These are phyloP conservation scores for Porodaedalea pini DNA, from an alignment of 1,284 basidiomycete genomes.

Conservation along the genomic window DNA sequence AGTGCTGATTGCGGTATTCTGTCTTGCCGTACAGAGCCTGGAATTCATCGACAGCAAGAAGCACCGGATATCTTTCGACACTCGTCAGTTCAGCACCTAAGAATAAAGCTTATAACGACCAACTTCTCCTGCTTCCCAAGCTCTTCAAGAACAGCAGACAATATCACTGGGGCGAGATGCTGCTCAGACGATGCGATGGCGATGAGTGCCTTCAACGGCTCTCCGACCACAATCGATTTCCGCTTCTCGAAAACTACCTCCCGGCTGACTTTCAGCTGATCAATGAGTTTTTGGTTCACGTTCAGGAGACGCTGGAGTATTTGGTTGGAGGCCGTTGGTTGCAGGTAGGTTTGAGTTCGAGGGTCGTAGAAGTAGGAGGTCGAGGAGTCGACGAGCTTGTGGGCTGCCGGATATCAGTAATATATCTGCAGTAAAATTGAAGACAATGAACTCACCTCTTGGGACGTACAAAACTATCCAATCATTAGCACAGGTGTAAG, in stretches of 20 bases:
- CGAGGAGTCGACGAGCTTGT: slow-evolving; percentile 76
- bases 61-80: slow-evolving; percentile 56
- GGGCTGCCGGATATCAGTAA: slow-evolving; percentile 40
- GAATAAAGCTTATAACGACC: slow-evolving; percentile 25
- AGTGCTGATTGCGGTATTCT: slow-evolving; percentile 78
- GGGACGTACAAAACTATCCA: slow-evolving; percentile 94
- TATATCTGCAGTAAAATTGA: neutral
- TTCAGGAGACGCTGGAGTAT: slow-evolving; percentile 55
- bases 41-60: slow-evolving; percentile 85
- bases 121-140: slow-evolving; percentile 68
- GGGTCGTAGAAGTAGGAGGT: slow-evolving; percentile 74
- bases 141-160: slow-evolving; percentile 63
- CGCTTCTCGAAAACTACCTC: slow-evolving; percentile 46
- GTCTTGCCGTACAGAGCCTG: slow-evolving; percentile 77
- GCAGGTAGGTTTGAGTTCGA: slow-evolving; percentile 74
- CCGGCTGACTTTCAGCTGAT: slow-evolving; percentile 37
- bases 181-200: slow-evolving; percentile 55
- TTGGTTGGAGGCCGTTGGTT: slow-evolving; percentile 63
- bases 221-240: slow-evolving; percentile 45
- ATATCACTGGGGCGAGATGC: slow-evolving; percentile 54
- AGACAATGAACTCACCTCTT: slow-evolving; percentile 45
- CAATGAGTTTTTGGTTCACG: slow-evolving; percentile 48
- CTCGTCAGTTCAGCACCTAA: slow-evolving; percentile 4
- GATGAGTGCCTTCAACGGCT: slow-evolving; percentile 55
- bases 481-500: slow-evolving; percentile 64